Base-by-base conservation (phyloP, 2,329 filamentous ascomycete genomes). In the Talaromyces sp. region DNA sequence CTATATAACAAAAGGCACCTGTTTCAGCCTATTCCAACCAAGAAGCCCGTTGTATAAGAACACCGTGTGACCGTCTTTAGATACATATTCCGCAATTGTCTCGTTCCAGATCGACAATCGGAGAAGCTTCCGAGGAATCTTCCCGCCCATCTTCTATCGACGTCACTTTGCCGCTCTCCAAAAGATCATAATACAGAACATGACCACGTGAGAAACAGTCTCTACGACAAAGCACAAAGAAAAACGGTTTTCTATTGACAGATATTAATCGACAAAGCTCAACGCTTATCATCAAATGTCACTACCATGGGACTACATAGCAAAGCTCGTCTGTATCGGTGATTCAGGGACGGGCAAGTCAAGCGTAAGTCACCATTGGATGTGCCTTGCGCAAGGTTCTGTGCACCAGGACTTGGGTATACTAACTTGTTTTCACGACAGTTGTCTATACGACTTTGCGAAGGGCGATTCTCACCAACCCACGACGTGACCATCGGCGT, bases 401-500 rank as follows among this genome's bases (percentile, higher is more conserved):
- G 7, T 27, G 16, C 33, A 9, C 8, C 16, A 3, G 31, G 10
- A 22, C 27, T 10, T 43, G 11, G 33, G 9, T 39, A 11, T n/a
- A 5, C 56, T 59, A 31, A 59, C 19, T 16, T 45, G 1, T 22
- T 33, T 2, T 14, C 72, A 33, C 33, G 33, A 68, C 87, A 92
- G 79, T 87, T 97, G 71, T 97, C 93, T 64, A 93, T 97, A 76
- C 92, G 94, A 68, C 91, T 98, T 68, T 97, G 94, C 82, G 94
- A 97, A 84, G 93, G 93, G 72, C 92, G 94, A 77, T 97, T 98
- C 83, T 92, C 91, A 63, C 87, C 91, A 63, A 91, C 95, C 76
- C 94, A 97, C 85, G 93, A 97, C 83, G 94, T 97, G 70, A 98
- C 94, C 69, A 97, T 97, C 75, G 93, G 93, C 70, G 93, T 97